Conservation (phyloP, 1,284 basidiomycete genomes). For the Anthracocystis walkeri region DNA sequence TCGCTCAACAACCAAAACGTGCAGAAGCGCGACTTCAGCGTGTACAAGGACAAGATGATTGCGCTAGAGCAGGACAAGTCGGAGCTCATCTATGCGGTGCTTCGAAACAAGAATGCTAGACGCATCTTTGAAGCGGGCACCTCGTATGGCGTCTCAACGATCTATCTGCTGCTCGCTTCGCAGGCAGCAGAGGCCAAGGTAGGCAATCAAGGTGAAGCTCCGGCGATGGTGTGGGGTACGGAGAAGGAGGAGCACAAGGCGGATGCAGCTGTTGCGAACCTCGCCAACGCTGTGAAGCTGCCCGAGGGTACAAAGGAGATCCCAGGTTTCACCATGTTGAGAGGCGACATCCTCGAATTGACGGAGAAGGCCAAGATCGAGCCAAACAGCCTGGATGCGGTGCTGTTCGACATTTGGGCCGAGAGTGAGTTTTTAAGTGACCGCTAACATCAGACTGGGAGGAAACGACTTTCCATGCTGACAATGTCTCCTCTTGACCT, state of each 20-base stretch:
- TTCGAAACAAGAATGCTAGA: conserved; percentile 33
- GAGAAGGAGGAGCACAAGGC: conserved; percentile 46
- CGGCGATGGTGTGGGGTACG: conserved; percentile 34
- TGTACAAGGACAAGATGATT: conserved; percentile 42
- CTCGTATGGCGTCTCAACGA: conserved; percentile 42
- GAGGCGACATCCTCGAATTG: conserved; percentile 37
- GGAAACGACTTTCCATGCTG: not conserved
- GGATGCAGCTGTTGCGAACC: conserved; percentile 24
- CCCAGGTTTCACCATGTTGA: conserved; percentile 33
- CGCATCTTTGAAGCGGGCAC: conserved; percentile 45
- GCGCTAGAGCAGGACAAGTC: conserved; percentile 47
- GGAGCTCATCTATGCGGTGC: conserved; percentile 25
- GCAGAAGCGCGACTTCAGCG: conserved; percentile 32
- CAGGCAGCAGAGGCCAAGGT: conserved; percentile 6
- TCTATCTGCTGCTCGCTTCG: conserved; percentile 33
- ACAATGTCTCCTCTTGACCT: not conserved
- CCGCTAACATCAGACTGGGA: too few species aligned
- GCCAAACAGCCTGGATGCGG: conserved; percentile 29
- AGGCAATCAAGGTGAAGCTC: not conserved
- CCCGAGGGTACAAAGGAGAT: conserved; percentile 26
- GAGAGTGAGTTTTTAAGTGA: conserved; percentile 37
- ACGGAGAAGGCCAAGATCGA: conserved; percentile 27
- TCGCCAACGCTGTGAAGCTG: conserved; percentile 26
- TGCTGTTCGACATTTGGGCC: conserved; percentile 49
- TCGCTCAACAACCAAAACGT: conserved; percentile 35